Base-by-base conservation (phyloP, 257 asterid genomes). In the Ajuga chamaepitys region DNA sequence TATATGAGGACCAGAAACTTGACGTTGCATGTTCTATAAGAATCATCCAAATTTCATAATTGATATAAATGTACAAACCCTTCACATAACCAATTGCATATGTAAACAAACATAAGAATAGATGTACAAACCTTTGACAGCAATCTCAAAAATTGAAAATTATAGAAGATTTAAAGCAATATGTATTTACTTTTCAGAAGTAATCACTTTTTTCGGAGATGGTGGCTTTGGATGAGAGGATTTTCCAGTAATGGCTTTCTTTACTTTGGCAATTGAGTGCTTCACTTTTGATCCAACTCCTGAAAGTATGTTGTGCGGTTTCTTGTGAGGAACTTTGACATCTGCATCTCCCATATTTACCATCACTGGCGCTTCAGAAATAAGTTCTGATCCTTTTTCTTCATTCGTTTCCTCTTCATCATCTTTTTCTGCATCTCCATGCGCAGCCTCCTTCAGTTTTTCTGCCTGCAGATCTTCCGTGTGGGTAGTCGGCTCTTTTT, bases 281-380 rank as follows among this genome's bases (percentile, higher is more conserved):
- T 91, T 91, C 73, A 91, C 89, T 60, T 88, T 91, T 7, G 98
- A 88, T 62, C 96, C 95, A 14, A 91, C 95, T 1, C 96, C 95
- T 28, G 95, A 86, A 30, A 91, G 81, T 62, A 91, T 72, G 78
- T 75, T 82, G 65, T 88, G 94, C 47, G 92, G 80, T 80, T 91
- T 91, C 74, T 86, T 91, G 13, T 66, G 86, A 64, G 87, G 45
- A 70, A 72, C 80, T 77, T 82, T 86, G 17, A 60, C 74, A n/a
- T 81, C 87, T 22, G 73, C 77, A 26, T 85, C 90, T 63, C 74
- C 83, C 17, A 80, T 75, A 20, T 85, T 88, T 44, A 85, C 93
- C 55, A 78, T 71, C 56, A 88, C 88, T 8, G 83, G 88, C 63
- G 80, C 76, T 61, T 83, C 94, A 14, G 79, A 75, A 37, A 80